These are phyloP conservation scores for Fraxinus angustifolia DNA, from an alignment of 305 asterid genomes.

Conservation along the genomic window DNA sequence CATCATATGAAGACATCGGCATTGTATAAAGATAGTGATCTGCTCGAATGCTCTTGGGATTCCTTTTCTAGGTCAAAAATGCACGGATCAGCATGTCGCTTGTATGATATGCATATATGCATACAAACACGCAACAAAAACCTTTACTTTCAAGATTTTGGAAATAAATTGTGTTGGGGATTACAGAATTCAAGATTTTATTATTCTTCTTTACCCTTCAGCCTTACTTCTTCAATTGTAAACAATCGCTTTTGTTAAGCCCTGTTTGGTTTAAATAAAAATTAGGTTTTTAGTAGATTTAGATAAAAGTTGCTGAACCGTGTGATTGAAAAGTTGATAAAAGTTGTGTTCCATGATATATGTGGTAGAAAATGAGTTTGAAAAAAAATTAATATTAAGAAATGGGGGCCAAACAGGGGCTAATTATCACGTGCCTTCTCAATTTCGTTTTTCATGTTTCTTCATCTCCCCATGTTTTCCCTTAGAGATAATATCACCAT, in stretches of 20 bases:
- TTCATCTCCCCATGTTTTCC: not conserved
- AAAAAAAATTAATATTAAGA: not conserved
- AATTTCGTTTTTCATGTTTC: not conserved
- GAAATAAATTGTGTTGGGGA: not conserved
- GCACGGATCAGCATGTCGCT: not conserved
- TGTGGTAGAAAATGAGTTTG: not conserved
- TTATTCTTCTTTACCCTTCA: not conserved
- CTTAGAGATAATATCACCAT: not conserved
- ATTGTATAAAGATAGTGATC: not conserved
- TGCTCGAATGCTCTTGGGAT: not conserved
- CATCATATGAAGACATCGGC: not conserved
- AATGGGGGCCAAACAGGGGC: not conserved
- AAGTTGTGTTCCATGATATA: not conserved
- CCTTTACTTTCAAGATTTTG: not conserved
- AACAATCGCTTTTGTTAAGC: not conserved
- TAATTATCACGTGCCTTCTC: not conserved
- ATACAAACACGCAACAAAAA: not conserved
- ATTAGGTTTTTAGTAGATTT: too few species aligned
- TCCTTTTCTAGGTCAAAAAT: not conserved
- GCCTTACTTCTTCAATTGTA: not conserved
- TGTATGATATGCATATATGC: not conserved
- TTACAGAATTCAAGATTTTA: not conserved
- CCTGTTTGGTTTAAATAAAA: not conserved
- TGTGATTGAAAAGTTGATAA: not conserved
- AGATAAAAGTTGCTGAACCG: not conserved